Evolutionary conservation across 129 eudicot genomes (phyloP).

Genomic region (Chrysanthemum makinoi): DNA sequence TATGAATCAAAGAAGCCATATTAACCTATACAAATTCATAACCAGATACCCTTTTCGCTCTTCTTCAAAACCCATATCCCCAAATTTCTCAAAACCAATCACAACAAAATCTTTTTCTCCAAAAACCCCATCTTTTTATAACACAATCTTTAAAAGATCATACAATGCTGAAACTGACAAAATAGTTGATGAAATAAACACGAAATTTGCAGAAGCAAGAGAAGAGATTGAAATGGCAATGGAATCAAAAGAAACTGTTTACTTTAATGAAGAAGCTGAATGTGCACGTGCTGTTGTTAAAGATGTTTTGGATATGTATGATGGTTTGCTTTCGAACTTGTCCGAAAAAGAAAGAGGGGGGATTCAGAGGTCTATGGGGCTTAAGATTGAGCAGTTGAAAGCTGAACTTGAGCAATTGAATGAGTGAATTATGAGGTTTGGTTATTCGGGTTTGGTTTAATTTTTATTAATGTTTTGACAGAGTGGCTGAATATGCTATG

Average conservation of each 20-base stretch:
- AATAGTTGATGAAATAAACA: slow-evolving; percentile 77
- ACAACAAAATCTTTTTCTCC: slow-evolving; percentile 26
- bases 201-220: slow-evolving; percentile 91
- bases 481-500: not conserved
- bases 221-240: slow-evolving; percentile 93
- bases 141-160: slow-evolving; percentile 13
- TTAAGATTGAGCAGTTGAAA: slow-evolving; percentile 92
- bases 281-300: slow-evolving; percentile 74
- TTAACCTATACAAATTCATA: slow-evolving; percentile 45
- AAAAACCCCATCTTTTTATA: slow-evolving; percentile 1
- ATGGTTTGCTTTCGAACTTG: slow-evolving; percentile 57
- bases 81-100: slow-evolving; percentile 28
- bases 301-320: slow-evolving; percentile 68
- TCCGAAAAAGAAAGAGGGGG: slow-evolving; percentile 64
- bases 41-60: slow-evolving; percentile 37
- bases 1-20: slow-evolving; percentile 54
- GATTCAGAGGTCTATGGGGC: slow-evolving; percentile 89
- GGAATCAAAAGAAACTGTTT: slow-evolving; percentile 89
- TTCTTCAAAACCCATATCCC: slow-evolving; percentile 47
- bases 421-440: slow-evolving; percentile 37
- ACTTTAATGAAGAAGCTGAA: slow-evolving; percentile 93
- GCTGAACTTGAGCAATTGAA: slow-evolving; percentile 89
- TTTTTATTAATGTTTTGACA: not conserved
- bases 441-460: slow-evolving; percentile 28
- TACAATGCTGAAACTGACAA: slow-evolving; percentile 63